These are phyloP conservation scores for Avena insularis DNA, from an alignment of 176 grass and related monocot genomes.

Conservation along the genomic window DNA sequence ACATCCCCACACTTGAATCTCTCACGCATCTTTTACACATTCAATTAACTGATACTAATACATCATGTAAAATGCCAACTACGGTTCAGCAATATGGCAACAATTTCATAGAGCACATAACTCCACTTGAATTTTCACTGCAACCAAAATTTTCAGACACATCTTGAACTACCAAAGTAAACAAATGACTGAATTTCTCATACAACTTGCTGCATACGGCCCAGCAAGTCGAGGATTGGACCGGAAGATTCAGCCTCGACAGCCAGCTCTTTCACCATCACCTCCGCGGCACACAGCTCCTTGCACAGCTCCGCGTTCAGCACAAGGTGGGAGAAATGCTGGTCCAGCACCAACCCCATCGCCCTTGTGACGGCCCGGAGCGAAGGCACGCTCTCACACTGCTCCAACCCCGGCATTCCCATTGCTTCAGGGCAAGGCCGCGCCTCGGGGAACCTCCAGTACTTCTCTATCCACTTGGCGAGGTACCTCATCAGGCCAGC, in stretches of 20 bases:
- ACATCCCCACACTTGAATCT: neutral
- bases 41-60: neutral
- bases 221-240: conserved; percentile 55
- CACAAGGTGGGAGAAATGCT: conserved; percentile 80
- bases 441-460: conserved; percentile 56
- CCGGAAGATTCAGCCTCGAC: conserved; percentile 53
- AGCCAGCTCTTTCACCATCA: conserved; percentile 51
- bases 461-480: conserved; percentile 80
- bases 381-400: conserved; percentile 29
- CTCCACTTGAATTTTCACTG: conserved; percentile 1
- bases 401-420: conserved; percentile 44
- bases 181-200: conserved; percentile 18
- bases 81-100: neutral
- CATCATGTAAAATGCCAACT: neutral
- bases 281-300: conserved; percentile 48
- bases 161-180: conserved; percentile 1
- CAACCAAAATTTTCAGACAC: conserved; percentile 25
- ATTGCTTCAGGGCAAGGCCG: conserved; percentile 17
- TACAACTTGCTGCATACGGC: conserved; percentile 48
- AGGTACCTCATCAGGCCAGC: conserved; percentile 64
- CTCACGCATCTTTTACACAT: neutral
- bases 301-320: conserved; percentile 65
- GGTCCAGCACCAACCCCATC: conserved; percentile 70
- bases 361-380: conserved; percentile 49
- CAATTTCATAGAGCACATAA: neutral